A percentile compares a stretch with the other conserved stretches of the same genome.
Evolutionary conservation across 139 green algal species (phyloP).

Genomic region (Spirogloea muscicola): DNA sequence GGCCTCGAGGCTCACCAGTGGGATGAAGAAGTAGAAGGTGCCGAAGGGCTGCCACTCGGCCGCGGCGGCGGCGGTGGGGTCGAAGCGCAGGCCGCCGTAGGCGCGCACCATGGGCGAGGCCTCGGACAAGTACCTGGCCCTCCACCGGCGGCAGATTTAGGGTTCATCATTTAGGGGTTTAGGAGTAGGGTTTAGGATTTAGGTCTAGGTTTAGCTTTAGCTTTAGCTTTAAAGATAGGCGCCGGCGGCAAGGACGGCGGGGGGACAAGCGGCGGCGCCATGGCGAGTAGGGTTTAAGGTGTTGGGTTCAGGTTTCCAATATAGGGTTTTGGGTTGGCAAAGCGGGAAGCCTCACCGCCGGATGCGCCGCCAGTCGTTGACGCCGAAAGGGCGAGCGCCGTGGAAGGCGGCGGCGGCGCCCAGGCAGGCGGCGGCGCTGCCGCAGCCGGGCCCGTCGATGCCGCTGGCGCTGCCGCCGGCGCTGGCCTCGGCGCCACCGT

Average conservation of each 20-base stretch:
- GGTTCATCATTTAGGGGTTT: neutral
- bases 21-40: constrained; percentile 23
- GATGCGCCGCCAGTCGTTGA: neutral
- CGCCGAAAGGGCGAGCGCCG: neutral
- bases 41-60: constrained; percentile 30
- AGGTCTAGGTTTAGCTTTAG: too few species aligned
- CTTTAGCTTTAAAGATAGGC: neutral
- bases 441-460: neutral
- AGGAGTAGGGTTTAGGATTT: neutral
- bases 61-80: neutral
- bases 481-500: neutral
- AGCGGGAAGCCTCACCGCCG: neutral
- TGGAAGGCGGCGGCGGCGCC: too few species aligned
- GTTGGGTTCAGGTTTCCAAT: neutral
- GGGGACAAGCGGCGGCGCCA: neutral
- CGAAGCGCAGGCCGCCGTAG: constrained; percentile 25
- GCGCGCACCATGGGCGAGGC: constrained; percentile 15
- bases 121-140: constrained; percentile 31
- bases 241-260: neutral
- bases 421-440: too few species aligned
- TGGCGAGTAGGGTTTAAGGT: neutral
- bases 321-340: constrained; percentile 3
- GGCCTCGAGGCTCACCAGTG: constrained; percentile 10
- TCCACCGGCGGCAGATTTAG: too few species aligned
- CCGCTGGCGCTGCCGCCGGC: neutral